These are phyloP conservation scores for Pleurozium schreberi DNA, from an alignment of 225 moss, liverwort and hornwort genomes.

Conservation along the genomic window DNA sequence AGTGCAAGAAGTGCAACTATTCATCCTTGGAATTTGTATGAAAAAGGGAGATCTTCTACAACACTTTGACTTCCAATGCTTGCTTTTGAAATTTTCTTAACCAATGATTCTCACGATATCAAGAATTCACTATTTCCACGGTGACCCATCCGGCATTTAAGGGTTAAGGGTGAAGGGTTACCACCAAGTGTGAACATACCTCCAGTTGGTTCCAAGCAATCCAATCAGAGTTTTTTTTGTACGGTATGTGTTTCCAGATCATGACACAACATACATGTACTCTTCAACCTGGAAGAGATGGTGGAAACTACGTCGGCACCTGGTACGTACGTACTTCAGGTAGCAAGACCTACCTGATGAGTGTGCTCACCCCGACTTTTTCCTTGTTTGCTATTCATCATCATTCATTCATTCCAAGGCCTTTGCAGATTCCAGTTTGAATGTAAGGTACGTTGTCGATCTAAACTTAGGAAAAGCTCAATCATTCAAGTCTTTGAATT, in stretches of 20 bases:
- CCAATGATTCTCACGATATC: too few species aligned
- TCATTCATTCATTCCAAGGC: background rate
- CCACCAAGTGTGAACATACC: too few species aligned
- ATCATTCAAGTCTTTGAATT: background rate
- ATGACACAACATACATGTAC: background rate
- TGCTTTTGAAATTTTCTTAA: too few species aligned
- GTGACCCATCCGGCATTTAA: too few species aligned
- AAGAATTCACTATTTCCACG: too few species aligned
- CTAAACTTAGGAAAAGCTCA: background rate
- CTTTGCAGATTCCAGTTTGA: background rate
- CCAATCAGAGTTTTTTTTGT: background rate
- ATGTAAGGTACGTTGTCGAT: too few species aligned
- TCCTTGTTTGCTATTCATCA: background rate
- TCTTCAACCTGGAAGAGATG: background rate
- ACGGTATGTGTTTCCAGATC: background rate
- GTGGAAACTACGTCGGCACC: background rate
- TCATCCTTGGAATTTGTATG: too few species aligned
- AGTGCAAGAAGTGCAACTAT: too few species aligned
- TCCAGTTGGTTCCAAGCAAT: background rate
- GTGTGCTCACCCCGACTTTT: background rate
- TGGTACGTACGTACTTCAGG: slow-evolving; percentile 12
- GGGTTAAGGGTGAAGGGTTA: too few species aligned
- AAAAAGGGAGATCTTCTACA: too few species aligned
- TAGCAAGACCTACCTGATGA: background rate
- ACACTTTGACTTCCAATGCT: too few species aligned